Base-by-base conservation (phyloP, 345 rosid species). In the Populus pruinosa region DNA sequence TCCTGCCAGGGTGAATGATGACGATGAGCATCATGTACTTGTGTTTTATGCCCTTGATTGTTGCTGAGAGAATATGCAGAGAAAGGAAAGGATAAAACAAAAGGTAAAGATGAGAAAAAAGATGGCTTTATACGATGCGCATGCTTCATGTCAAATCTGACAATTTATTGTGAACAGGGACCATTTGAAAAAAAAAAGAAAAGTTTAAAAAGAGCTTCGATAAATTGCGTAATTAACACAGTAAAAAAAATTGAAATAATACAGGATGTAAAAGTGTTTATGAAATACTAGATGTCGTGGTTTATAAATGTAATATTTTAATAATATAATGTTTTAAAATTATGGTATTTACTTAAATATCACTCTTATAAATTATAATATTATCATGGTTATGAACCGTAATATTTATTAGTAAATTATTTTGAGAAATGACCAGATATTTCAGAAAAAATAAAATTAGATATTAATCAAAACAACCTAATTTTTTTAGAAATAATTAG, bases 401-500 rank as follows among this genome's bases (percentile, higher is more conserved):
- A 0, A 4, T 4, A 33, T 33, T 33, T 33, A 33, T 4, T 33
- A 4, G 0, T 4, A 33, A 0, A 4, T 4, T 4, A 4, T 33
- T 33, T 33, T 33, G 0, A 33, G 0, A 33, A 4, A 33, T 0
- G 0, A 33, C 5, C 0, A 4, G 1, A 4, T 0, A 33, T 33
- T 33, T 33, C 0, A 4, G 0, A 33, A 33, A 33, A 4, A 4
- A 0, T 27, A 27, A 31, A 33, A 5, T 33, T 4, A 0, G 5
- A 4, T 0, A 4, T 0, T 4, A 4, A 0, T 0, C 0, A 33
- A 33, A 33, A 33, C 0, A 0, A 5, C 0, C 0, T 0, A 0
- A 33, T 4, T 33, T 33, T 33, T 33, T 33, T 0, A 33, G 36
- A 33, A 33, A 33, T 3, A 33, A 0, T 0, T 5, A 0, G 0